A percentile compares a stretch with the other conserved stretches of the same genome.
phyloP scores from a whole-genome alignment of 331 rosid genomes.

The Rhamnella rubrinervis region DNA sequence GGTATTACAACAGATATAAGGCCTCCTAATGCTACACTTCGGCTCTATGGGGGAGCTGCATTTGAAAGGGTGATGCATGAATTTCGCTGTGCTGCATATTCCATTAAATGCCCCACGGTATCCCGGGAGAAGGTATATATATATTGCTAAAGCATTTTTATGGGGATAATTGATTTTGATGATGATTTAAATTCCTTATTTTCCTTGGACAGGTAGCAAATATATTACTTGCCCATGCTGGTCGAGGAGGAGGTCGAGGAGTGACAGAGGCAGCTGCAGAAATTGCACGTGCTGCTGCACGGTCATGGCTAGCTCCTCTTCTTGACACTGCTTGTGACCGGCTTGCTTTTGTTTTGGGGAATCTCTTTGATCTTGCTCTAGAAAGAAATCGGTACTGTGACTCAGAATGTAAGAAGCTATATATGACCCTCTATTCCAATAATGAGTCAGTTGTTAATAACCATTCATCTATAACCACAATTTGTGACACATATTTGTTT shows the following conservation, averaged over 20 bases:
- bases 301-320: slow-evolving; percentile 97
- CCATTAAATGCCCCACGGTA: slow-evolving; percentile 87
- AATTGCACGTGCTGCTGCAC: slow-evolving; percentile 93
- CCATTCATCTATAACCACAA: background rate
- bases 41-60: slow-evolving; percentile 95
- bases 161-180: slow-evolving; percentile 7
- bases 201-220: slow-evolving; percentile 72
- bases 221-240: slow-evolving; percentile 92
- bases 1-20: slow-evolving; percentile 62
- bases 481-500: background rate
- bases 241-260: slow-evolving; percentile 86
- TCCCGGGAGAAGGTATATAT: slow-evolving; percentile 91
- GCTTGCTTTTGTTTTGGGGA: slow-evolving; percentile 81
- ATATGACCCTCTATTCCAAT: background rate
- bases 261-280: slow-evolving; percentile 91
- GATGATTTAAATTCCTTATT: slow-evolving; percentile 5
- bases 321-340: slow-evolving; percentile 93
- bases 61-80: slow-evolving; percentile 96
- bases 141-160: background rate
- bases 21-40: slow-evolving; percentile 95
- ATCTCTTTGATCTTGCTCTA: slow-evolving; percentile 80
- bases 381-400: slow-evolving; percentile 61
- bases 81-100: slow-evolving; percentile 88
- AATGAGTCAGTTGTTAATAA: background rate
- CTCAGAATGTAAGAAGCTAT: slow-evolving; percentile 53